Base-by-base conservation (phyloP, 2,329 filamentous ascomycete genomes). In the Neocucurbitaria cava region DNA sequence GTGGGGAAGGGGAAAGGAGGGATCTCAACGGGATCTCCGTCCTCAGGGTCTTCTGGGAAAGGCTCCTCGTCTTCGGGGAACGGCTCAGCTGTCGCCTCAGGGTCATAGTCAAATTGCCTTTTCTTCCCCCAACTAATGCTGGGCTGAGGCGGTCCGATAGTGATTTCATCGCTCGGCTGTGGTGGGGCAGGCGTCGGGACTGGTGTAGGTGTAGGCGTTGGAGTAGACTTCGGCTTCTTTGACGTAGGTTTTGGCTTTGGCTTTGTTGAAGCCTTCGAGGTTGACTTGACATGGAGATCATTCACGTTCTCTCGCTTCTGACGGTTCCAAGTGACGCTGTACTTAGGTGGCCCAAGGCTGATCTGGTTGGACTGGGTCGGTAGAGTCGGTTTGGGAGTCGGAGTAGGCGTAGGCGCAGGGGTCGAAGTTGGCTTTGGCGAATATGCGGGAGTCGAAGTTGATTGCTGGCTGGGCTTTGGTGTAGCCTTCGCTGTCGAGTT, bases 291-390 rank as follows among this genome's bases (percentile, higher is more conserved):
- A 6, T 24, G 15, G 4, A 24, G 9, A 11, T 40, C 20, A 15
- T 15, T 40, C 11, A 5, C 21, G 6, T 54, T 31, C 24, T 53
- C 48, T 44, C 49, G 26, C 26, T 60, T 41, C 40, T 43, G 3
- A 10, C 57, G 18, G 21, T 36, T 52, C 63, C 63, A 65, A 23
- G 40, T 57, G 13, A 66, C 35, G 21, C 49, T 57, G 20, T 46
- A 63, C 2, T 17, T 46, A 1, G 61, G 63, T 9, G 61, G 56
- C 7, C 43, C 23, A 9, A 62, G 26, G 21, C 44, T 54, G 20
- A 58, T 58, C 23, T 48, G 20, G 18, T 47, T 38, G 26, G 45
- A 52, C 13, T 35, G 18, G 36, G 55, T 58, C 10, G 46, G 46
- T 11, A 48, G 21, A 10, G 42, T 33, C 17, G 54, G 46, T 15